A percentile compares a stretch with the other conserved stretches of the same genome.
Evolutionary conservation across 1,284 basidiomycete species (phyloP).

Genomic region (Rhodotorula sp.): DNA sequence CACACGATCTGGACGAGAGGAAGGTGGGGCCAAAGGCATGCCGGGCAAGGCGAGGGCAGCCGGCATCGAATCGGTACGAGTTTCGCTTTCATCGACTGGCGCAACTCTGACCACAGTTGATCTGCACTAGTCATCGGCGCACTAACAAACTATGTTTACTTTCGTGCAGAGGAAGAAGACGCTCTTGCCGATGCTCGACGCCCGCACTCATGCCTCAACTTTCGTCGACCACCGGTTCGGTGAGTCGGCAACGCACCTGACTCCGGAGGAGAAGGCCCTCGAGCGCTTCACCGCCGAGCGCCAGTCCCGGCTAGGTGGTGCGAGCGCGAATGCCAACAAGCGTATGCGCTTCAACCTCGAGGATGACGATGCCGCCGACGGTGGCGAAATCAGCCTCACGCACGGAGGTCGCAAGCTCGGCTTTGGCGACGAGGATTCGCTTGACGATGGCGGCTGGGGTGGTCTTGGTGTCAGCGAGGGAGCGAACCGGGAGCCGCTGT

Average conservation of each 20-base stretch:
- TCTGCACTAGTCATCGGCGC: background rate
- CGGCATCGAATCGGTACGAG: constrained; percentile 78
- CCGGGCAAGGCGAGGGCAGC: constrained; percentile 84
- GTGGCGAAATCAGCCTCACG: constrained; percentile 52
- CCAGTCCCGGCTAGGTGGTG: constrained; percentile 56
- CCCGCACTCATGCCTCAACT: constrained; percentile 76
- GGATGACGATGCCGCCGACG: constrained; percentile 62
- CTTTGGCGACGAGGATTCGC: constrained; percentile 47
- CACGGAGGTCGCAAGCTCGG: constrained; percentile 50
- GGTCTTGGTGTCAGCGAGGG: constrained; percentile 29
- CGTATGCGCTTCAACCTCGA: constrained; percentile 83
- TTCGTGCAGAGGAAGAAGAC: constrained; percentile 57
- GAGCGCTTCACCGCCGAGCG: constrained; percentile 92
- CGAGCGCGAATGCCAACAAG: constrained; percentile 57
- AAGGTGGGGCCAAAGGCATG: constrained; percentile 71
- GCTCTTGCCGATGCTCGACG: constrained; percentile 74
- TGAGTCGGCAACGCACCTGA: constrained; percentile 86
- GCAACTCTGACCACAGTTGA: background rate
- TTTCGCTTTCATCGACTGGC: background rate
- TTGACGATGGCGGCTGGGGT: constrained; percentile 35
- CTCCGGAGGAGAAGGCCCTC: constrained; percentile 92
- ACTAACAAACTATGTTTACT: background rate
- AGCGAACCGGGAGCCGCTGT: constrained; percentile 34
- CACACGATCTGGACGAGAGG: constrained; percentile 71
- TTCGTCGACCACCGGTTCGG: constrained; percentile 94